These are phyloP conservation scores for Diospyros lotus DNA, from an alignment of 148 eudicot species.

Conservation along the genomic window DNA sequence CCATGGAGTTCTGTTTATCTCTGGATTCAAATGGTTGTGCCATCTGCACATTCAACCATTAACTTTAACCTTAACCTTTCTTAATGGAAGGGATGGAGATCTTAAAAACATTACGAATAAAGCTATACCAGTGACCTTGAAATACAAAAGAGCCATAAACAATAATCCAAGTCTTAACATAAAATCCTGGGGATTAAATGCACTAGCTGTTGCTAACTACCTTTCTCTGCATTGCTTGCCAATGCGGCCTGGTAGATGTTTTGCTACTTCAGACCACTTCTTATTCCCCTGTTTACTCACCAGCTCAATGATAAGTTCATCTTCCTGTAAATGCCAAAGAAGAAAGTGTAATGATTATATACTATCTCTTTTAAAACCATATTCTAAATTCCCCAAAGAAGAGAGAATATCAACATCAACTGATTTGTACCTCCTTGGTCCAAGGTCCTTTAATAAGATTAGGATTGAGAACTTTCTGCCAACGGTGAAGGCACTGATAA, in stretches of 20 bases:
- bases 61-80: not conserved
- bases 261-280: slow-evolving; percentile 77
- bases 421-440: slow-evolving; percentile 60
- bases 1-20: slow-evolving; percentile 73
- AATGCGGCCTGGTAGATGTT: slow-evolving; percentile 63
- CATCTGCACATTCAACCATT: slow-evolving; percentile 35
- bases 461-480: slow-evolving; percentile 90
- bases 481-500: slow-evolving; percentile 85
- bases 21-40: slow-evolving; percentile 76
- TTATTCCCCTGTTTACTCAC: slow-evolving; percentile 55
- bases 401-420: not conserved
- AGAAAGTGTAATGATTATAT: not conserved
- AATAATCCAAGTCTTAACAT: not conserved
- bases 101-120: not conserved
- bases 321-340: slow-evolving; percentile 48
- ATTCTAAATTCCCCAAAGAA: not conserved
- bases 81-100: not conserved
- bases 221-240: slow-evolving; percentile 92
- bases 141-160: not conserved
- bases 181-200: not conserved
- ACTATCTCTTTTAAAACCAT: not conserved
- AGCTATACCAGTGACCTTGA: slow-evolving; percentile 3
- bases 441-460: slow-evolving; percentile 76
- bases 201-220: slow-evolving; percentile 21
- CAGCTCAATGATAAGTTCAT: slow-evolving; percentile 57